Percentiles rank a stretch among this genome's conserved stretches.
Evolutionary conservation across 192 early-diverging fungal species (phyloP).

Genomic region (Rhizophagus sp.): DNA sequence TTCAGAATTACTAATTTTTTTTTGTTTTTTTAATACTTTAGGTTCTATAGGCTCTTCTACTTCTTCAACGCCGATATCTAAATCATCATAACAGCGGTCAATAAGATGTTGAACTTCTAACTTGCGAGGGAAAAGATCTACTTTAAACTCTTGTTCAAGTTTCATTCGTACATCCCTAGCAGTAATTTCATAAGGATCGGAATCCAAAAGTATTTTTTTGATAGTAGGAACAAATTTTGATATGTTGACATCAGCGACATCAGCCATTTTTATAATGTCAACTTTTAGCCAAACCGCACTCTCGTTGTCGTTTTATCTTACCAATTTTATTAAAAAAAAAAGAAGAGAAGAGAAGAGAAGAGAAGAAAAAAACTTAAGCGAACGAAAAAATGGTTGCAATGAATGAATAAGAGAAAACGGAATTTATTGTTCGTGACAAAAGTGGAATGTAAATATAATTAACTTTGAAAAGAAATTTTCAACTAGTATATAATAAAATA

Average conservation of each 20-base stretch:
- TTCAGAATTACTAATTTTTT: neutral
- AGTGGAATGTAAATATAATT: no score
- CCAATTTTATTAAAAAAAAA: no score
- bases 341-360: no score
- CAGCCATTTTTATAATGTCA: neutral
- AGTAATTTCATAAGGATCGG: neutral
- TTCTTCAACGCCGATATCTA: neutral
- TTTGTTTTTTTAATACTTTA: constrained; percentile 6
- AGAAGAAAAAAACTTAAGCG: no score
- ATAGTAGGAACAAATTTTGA: constrained; percentile 14
- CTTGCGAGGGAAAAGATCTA: constrained; percentile 12
- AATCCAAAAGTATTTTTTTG: neutral
- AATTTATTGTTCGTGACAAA: no score
- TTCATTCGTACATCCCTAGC: constrained; percentile 12
- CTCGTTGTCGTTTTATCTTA: neutral
- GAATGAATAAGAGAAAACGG: no score
- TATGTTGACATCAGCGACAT: neutral
- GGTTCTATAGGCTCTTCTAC: neutral
- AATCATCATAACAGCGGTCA: constrained; percentile 26
- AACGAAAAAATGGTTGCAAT: no score
- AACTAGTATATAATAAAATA: no score
- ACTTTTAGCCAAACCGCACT: neutral
- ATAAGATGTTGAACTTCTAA: constrained; percentile 16
- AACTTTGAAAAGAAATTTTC: no score
- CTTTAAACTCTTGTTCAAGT: neutral